Evolutionary conservation across 805 yeast genomes (phyloP).

Genomic region (Pichia gijzeniarum): DNA sequence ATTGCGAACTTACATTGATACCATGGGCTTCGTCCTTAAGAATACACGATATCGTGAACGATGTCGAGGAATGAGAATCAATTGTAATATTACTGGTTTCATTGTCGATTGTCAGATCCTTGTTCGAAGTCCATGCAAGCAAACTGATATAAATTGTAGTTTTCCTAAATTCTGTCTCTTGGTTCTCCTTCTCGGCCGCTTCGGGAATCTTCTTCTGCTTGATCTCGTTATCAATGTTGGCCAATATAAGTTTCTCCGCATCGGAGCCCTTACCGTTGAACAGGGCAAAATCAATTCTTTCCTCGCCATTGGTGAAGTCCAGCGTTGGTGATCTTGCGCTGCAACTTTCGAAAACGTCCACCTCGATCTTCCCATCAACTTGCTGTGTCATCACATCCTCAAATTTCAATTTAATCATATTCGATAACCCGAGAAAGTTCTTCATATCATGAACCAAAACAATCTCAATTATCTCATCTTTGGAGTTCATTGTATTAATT

Average conservation of each 20-base stretch:
- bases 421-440: slow-evolving; percentile 33
- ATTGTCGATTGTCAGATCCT: slow-evolving; percentile 15
- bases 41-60: slow-evolving; percentile 71
- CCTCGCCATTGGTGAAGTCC: slow-evolving; percentile 14
- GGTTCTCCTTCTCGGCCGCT: background rate
- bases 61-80: slow-evolving; percentile 41
- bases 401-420: slow-evolving; percentile 48
- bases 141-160: slow-evolving; percentile 30
- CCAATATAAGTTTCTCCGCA: slow-evolving; percentile 83
- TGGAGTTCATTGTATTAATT: slow-evolving; percentile 23
- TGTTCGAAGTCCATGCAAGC: slow-evolving; percentile 25
- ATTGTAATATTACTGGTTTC: slow-evolving; percentile 32
- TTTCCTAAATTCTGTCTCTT: slow-evolving; percentile 12
- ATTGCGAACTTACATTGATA: slow-evolving; percentile 64
- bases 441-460: slow-evolving; percentile 63
- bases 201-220: slow-evolving; percentile 32
- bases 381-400: slow-evolving; percentile 56
- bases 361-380: slow-evolving; percentile 71
- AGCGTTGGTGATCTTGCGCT: slow-evolving; percentile 23
- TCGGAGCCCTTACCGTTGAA: slow-evolving; percentile 73
- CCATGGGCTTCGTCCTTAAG: slow-evolving; percentile 75
- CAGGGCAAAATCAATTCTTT: slow-evolving; percentile 48
- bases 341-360: slow-evolving; percentile 48
- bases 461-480: slow-evolving; percentile 51
- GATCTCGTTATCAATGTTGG: slow-evolving; percentile 75